Conservation (phyloP, 306 rosid species). For the Cucurbita ficifolia region DNA sequence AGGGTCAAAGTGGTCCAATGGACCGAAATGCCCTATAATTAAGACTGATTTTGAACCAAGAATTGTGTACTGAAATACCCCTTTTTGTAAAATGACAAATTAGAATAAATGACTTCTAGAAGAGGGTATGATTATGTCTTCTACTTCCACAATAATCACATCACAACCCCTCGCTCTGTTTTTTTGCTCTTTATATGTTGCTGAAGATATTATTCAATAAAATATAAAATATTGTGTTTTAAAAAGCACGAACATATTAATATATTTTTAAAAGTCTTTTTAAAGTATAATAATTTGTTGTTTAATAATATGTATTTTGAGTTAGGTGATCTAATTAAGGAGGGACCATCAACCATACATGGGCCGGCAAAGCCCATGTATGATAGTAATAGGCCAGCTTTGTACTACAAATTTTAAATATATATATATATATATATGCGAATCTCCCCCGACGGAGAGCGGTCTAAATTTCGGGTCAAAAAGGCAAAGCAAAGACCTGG, state of each 20-base stretch:
- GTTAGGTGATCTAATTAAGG: neutral
- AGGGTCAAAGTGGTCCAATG: conserved; percentile 3
- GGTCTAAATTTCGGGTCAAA: neutral
- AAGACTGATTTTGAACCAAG: neutral
- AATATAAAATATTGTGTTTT: no score
- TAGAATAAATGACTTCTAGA: conserved; percentile 13
- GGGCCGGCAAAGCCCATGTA: neutral
- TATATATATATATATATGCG: neutral
- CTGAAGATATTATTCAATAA: no score
- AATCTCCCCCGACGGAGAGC: neutral
- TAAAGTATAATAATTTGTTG: neutral
- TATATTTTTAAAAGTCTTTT: no score
- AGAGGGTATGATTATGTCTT: conserved; percentile 26
- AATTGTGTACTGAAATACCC: conserved; percentile 2
- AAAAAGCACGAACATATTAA: no score
- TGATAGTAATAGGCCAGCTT: no score
- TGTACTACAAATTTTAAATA: no score
- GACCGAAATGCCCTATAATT: conserved; percentile 10
- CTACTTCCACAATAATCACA: conserved; percentile 18
- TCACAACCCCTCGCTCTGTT: conserved; percentile 15
- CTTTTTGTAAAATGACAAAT: conserved; percentile 2
- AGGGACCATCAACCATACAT: neutral
- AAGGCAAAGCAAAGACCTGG: neutral
- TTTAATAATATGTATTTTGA: neutral
- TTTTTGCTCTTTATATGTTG: neutral